Percentiles rank a stretch among this genome's conserved stretches.
These are phyloP conservation scores for Colletotrichum euphorbiae DNA, from an alignment of 2,329 filamentous ascomycete species.

Conservation along the genomic window DNA sequence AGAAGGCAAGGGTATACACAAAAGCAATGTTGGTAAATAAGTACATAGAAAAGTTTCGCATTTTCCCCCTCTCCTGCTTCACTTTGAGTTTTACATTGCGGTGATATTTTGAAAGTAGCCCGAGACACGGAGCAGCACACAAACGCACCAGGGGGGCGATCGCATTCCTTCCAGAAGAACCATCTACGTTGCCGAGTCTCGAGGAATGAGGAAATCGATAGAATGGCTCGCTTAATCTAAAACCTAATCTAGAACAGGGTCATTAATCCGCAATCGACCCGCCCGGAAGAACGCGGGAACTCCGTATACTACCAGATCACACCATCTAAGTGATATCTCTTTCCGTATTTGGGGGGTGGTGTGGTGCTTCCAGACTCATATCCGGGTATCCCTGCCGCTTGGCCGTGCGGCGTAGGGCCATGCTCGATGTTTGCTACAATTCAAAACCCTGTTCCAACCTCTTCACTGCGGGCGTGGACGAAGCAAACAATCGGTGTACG, in stretches of 20 bases:
- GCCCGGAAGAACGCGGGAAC: not conserved
- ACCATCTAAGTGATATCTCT: not conserved
- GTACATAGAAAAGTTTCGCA: too few species aligned
- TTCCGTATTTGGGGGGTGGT: not conserved
- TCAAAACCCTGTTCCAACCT: slow-evolving; percentile 5
- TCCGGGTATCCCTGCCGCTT: not conserved
- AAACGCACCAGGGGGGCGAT: too few species aligned
- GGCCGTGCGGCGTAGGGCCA: not conserved
- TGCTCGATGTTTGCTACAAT: slow-evolving; percentile 1
- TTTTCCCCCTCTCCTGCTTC: too few species aligned
- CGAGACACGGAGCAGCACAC: too few species aligned
- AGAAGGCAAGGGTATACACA: slow-evolving; percentile 2
- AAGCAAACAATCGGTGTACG: slow-evolving; percentile 6
- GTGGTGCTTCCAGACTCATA: not conserved
- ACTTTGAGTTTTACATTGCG: too few species aligned
- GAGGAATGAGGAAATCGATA: too few species aligned
- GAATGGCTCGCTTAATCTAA: too few species aligned
- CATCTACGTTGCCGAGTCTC: too few species aligned
- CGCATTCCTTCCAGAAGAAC: too few species aligned
- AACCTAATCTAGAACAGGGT: not conserved
- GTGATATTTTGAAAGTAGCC: too few species aligned
- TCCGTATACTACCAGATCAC: not conserved
- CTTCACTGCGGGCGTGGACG: not conserved
- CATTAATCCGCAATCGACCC: not conserved
- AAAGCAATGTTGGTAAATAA: not conserved